A percentile compares a stretch with the other conserved stretches of the same genome.
Evolutionary conservation across 1,284 basidiomycete species (phyloP).

Genomic region (Blastosporella zonata): DNA sequence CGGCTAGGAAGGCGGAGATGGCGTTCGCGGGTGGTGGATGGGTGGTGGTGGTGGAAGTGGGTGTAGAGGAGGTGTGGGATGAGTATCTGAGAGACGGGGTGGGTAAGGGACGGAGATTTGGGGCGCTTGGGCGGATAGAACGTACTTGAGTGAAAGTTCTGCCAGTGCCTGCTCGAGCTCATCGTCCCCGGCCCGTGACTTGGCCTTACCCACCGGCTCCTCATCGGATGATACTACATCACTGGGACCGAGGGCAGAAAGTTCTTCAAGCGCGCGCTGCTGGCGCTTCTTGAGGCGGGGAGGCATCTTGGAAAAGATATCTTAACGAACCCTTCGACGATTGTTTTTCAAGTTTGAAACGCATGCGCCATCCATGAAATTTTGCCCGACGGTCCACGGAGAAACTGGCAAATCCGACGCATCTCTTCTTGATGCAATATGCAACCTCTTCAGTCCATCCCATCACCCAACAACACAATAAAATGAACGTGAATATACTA

Average conservation of each 20-base stretch:
- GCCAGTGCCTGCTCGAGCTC: slow-evolving; percentile 82
- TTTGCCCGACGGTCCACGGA: too few species aligned
- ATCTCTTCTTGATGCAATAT: too few species aligned
- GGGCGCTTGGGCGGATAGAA: slow-evolving; percentile 11
- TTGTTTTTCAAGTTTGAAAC: too few species aligned
- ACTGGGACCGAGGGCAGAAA: slow-evolving; percentile 44
- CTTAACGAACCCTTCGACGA: too few species aligned
- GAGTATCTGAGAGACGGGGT: slow-evolving; percentile 42
- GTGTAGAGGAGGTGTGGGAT: slow-evolving; percentile 51
- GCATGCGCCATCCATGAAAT: neutral
- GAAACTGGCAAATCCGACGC: too few species aligned
- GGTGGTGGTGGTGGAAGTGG: slow-evolving; percentile 23
- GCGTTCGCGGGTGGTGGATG: slow-evolving; percentile 27
- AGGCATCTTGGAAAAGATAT: too few species aligned
- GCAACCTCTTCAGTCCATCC: too few species aligned
- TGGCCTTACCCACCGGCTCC: slow-evolving; percentile 8
- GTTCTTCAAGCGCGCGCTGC: slow-evolving; percentile 79
- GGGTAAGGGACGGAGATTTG: neutral
- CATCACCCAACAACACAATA: too few species aligned
- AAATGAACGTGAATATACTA: too few species aligned
- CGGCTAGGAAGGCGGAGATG: slow-evolving; percentile 62
- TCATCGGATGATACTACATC: slow-evolving; percentile 24
- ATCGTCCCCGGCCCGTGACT: slow-evolving; percentile 50
- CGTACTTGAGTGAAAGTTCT: slow-evolving; percentile 75
- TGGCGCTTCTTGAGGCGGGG: slow-evolving; percentile 83